These are phyloP conservation scores for Laetiporus sulphureus DNA, from an alignment of 1,284 basidiomycete genomes.

Conservation along the genomic window DNA sequence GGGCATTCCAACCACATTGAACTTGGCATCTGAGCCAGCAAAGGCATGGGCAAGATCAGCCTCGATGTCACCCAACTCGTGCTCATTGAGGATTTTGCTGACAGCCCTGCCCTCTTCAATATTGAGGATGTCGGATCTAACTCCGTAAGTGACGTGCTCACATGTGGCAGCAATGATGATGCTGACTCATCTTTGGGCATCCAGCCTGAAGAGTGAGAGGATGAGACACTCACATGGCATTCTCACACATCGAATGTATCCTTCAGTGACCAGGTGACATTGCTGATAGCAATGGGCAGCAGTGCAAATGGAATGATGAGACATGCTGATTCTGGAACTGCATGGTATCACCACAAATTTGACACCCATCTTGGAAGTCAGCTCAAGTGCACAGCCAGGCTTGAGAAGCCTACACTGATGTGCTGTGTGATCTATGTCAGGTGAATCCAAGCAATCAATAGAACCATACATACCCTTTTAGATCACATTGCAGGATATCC, in stretches of 20 bases:
- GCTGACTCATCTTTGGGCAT: conserved; percentile 66
- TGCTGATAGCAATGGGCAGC: background rate
- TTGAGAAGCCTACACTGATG: conserved; percentile 73
- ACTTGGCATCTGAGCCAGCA: too few species aligned
- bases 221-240: conserved; percentile 11
- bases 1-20: too few species aligned
- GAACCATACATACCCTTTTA: conserved; percentile 54
- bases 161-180: conserved; percentile 59
- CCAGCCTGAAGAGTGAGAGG: conserved; percentile 30
- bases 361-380: conserved; percentile 88
- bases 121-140: conserved; percentile 6
- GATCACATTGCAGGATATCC: conserved; percentile 71
- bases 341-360: conserved; percentile 91
- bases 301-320: conserved; percentile 4
- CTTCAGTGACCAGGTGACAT: background rate
- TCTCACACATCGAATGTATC: background rate
- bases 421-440: conserved; percentile 38
- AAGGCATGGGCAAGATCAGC: background rate
- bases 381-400: conserved; percentile 49
- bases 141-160: conserved; percentile 38
- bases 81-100: background rate
- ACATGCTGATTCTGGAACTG: conserved; percentile 48
- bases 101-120: background rate
- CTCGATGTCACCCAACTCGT: too few species aligned
- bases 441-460: conserved; percentile 2